Evolutionary conservation across 2,329 filamentous ascomycete species (phyloP), one percentile per base, ranked within the genome.

Genomic region (Cadophora sp.): DNA sequence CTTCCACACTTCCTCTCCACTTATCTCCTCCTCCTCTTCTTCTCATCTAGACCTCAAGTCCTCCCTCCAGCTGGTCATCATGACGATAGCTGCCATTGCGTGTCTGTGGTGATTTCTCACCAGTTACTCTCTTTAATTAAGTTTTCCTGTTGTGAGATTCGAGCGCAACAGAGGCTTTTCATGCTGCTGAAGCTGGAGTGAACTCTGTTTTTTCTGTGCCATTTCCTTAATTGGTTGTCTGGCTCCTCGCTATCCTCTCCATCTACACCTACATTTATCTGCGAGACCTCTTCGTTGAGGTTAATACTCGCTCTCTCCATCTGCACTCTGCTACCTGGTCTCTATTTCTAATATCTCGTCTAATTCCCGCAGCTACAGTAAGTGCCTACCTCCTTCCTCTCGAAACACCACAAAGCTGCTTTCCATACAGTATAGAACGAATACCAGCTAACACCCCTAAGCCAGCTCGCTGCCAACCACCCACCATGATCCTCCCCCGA

Each of bases 241-340:
- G 13, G 16, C n/a, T 55, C 18, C 13, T n/a, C n/a, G 16, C 33
- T 3, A 8, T 24, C 36, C n/a, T n/a, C n/a, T n/a, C n/a, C n/a
- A n/a, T n/a, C n/a, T n/a, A n/a, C 55, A 22, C n/a, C 11, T 39
- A 9, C 4, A 24, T 43, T 14, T 13, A 58, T 9, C 55, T 58
- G 55, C 55, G 55, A 58, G 55, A 58, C 55, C 55, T 58, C 55
- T 58, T 58, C n/a, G 13, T 27, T 58, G 55, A 58, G 55, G 55
- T 41, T 18, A 39, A 58, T 13, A 16, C 48, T 30, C 48, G 20
- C 55, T 18, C 20, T 20, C n/a, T 48, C n/a, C 9, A n/a, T 13
- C 14, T 1, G 16, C 33, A 24, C 4, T 20, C 20, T 41, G 36
- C 11, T 16, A 5, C 13, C 20, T 24, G n/a, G 1, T 18, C 3